Conservation (phyloP, 306 rosid species). For the Acacia confusa region DNA sequence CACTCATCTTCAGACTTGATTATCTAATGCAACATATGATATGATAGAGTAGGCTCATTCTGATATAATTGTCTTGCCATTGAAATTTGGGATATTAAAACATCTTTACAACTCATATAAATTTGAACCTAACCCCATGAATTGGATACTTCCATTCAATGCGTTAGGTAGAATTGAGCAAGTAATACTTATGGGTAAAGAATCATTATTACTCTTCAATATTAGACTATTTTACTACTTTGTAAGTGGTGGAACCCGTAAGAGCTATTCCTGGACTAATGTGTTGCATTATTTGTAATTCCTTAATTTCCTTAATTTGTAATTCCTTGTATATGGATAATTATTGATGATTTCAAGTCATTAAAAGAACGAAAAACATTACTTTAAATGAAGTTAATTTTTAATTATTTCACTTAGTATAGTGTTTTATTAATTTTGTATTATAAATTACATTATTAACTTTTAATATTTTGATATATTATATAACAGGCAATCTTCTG, state of each 20-base stretch:
- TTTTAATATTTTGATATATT: too few relatives aligned
- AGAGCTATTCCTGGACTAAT: neutral
- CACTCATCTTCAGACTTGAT: constrained; percentile 29
- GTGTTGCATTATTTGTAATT: constrained; percentile 2
- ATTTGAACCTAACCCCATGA: constrained; percentile 44
- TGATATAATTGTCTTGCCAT: constrained; percentile 36
- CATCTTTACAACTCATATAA: neutral
- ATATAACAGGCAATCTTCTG: too few relatives aligned
- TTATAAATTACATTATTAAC: too few relatives aligned
- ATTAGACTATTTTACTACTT: neutral
- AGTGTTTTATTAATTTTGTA: too few relatives aligned
- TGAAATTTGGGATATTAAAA: constrained; percentile 18
- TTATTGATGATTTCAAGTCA: too few relatives aligned
- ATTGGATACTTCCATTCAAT: constrained; percentile 37
- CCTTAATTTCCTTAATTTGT: too few relatives aligned
- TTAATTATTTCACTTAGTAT: too few relatives aligned
- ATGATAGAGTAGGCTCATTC: constrained; percentile 7
- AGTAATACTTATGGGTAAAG: neutral
- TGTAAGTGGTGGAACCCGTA: constrained; percentile 30
- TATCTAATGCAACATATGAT: neutral
- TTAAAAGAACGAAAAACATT: too few relatives aligned
- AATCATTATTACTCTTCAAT: constrained; percentile 22
- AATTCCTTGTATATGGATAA: neutral
- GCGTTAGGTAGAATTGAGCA: constrained; percentile 25
- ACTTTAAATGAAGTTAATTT: too few relatives aligned